Conservation (phyloP, 192 early-diverging fungal species). For the Coemansia sp. region DNA sequence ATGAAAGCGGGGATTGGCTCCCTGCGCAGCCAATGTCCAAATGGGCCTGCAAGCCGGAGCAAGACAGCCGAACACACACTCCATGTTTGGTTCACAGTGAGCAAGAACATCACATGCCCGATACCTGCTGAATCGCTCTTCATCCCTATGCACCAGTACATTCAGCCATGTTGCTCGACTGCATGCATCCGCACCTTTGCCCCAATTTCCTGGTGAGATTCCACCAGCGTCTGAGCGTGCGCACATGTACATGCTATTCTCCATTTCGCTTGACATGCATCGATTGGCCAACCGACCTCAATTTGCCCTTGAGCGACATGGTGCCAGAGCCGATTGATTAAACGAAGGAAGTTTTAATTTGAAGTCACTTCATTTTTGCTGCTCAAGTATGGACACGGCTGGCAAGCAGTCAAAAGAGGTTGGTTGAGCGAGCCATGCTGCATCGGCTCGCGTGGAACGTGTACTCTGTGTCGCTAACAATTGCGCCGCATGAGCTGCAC, state of each 20-base stretch:
- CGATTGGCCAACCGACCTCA: too few species aligned
- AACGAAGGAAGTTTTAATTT: not conserved
- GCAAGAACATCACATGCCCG: constrained; percentile 1
- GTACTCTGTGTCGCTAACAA: not conserved
- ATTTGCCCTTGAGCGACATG: too few species aligned
- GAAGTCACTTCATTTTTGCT: not conserved
- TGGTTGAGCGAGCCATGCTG: not conserved
- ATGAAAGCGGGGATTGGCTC: not conserved
- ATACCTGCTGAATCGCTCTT: not conserved
- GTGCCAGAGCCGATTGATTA: too few species aligned
- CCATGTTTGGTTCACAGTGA: not conserved
- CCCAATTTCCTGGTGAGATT: not conserved
- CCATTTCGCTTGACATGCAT: not conserved
- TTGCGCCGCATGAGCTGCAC: not conserved
- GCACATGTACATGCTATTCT: not conserved
- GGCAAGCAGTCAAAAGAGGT: constrained; percentile 3
- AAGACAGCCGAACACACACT: not conserved
- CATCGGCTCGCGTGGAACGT: constrained; percentile 1
- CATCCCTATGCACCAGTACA: not conserved
- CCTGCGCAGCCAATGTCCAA: too few species aligned
- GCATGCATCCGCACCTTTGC: not conserved
- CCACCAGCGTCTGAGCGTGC: not conserved
- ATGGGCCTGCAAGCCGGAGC: too few species aligned
- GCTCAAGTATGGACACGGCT: too few species aligned
- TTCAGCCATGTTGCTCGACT: not conserved